Base-by-base conservation (phyloP, 768 basidiomycete species). In the Trametes cubensis region DNA sequence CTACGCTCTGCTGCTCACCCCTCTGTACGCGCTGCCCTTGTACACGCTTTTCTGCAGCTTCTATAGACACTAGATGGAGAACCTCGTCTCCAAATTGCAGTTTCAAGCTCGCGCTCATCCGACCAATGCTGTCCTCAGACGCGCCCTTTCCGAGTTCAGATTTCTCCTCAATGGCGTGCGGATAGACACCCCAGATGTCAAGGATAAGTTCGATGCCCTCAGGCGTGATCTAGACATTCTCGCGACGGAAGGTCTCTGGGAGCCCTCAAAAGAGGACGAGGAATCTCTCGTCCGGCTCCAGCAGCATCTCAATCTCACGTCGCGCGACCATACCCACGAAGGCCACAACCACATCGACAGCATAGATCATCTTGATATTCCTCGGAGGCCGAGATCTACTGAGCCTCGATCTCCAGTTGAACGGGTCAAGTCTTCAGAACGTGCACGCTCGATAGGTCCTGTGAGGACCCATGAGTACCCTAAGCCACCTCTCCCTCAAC, bases 211-310 rank as follows among this genome's bases (percentile, higher is more conserved):
- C 23, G 58, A 60, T 14, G 47, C 48, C 10, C 30, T 64, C 11
- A 52, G 58, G 30, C 44, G 58, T n/a, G 62, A 64, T 25, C 42
- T 64, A 4, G 62, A 60, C 41, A 55, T 60, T 2, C 52, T 63
- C 6, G 62, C 62, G 4, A 55, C 62, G 15, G 44, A 59, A 26
- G 62, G 62, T 14, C 51, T 56, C 41, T 63, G 62, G 62, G 57
- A 63, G 28, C 62, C 62, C 39, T 59, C 62, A 17, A 63, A 59
- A 26, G 57, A 63, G 47, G 62, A 63, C 52, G 62, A 63, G 52
- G 62, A 63, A 6, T 58, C 62, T 8, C 53, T 63, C 20, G 57
- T 30, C 13, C 46, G n/a, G 0, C 41, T 63, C 4, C 44, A 63
- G 20, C 25, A 55, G 6, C 26, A 34, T 6, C 62, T 63, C 18